Evolutionary conservation across 2,329 filamentous ascomycete species (phyloP).

Genomic region (Bipolaris bicolor): DNA sequence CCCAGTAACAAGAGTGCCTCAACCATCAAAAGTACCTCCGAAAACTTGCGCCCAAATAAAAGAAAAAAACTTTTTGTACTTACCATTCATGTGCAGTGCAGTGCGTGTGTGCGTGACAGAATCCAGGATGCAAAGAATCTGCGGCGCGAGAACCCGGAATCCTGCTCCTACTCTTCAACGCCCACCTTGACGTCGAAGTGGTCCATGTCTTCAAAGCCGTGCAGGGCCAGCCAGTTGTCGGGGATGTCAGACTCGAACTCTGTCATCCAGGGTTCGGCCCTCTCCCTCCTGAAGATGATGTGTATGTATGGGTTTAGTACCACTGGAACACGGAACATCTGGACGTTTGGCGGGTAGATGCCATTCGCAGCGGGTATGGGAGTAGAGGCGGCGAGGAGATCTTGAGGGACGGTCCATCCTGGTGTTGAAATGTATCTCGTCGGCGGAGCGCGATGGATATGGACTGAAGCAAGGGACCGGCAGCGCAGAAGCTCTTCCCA

Average conservation of each 20-base stretch:
- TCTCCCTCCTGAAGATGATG: slow-evolving; percentile 31
- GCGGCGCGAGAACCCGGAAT: neutral
- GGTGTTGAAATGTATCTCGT: neutral
- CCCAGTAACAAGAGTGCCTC: neutral
- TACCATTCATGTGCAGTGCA: neutral
- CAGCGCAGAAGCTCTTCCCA: slow-evolving; percentile 35
- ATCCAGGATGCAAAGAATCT: no score
- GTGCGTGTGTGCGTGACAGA: neutral
- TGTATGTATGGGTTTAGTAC: slow-evolving; percentile 29
- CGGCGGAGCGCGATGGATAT: slow-evolving; percentile 26
- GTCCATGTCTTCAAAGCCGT: slow-evolving; percentile 37
- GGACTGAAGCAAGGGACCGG: slow-evolving; percentile 27
- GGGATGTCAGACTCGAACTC: slow-evolving; percentile 16
- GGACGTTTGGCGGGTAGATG: neutral
- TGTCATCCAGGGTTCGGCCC: slow-evolving; percentile 34
- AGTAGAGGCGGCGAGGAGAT: neutral
- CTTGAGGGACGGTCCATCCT: neutral
- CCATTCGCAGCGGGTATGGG: no score
- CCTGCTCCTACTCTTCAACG: slow-evolving; percentile 5
- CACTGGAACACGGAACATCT: neutral
- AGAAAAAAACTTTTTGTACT: neutral
- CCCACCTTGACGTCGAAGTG: slow-evolving; percentile 39
- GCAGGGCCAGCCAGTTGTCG: slow-evolving; percentile 23
- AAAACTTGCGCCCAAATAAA: neutral
- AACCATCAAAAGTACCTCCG: neutral